Evolutionary conservation across 805 yeast species (phyloP), one percentile per base, ranked within the genome.

Genomic region (Schwanniomyces polymorphus): DNA sequence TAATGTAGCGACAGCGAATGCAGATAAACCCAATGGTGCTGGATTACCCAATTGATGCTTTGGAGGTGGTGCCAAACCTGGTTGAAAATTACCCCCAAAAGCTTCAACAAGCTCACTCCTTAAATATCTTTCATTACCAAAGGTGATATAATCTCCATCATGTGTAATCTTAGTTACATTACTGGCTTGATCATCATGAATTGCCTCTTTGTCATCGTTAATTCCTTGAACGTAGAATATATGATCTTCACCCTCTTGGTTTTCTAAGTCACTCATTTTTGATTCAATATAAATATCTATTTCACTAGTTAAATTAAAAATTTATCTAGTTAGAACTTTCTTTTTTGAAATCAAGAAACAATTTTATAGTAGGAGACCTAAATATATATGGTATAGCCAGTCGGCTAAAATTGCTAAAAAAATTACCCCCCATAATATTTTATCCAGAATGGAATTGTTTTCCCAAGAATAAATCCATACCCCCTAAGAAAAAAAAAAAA

Each of bases 91-190:
- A 59, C 73, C 72, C 38, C 71, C 74, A 41, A 69, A 68, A 7
- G 74, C 74, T 27, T 50, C 47, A 74, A 70, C 67, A 49, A 72
- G 66, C 53, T 72, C 77, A 47, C 74, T 63, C 55, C 77, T 80
- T 45, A 81, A 73, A 50, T 85, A 89, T 63, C 79, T 84, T 51
- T 85, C 83, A 56, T 82, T 77, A 3, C 96, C 97, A 53, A 89
- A 79, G 51, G 73, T 81, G 47, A 89, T 74, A 60, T 81, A 84
- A 40, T 85, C 86, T 35, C 82, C 82, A 55, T 82, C 85, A 45
- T 68, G 61, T 14, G 52, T 54, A 27, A 72, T 63, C 43, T 66
- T 62, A 26, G 73, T 65, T 41, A 70, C 49, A 11, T 52, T 51
- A 21, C 38, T 48, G n/a, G 41, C 42, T 26, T 45, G 27, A 14